Conservation (phyloP, 2,329 filamentous ascomycete genomes). For the Diaporthe nobilis region DNA sequence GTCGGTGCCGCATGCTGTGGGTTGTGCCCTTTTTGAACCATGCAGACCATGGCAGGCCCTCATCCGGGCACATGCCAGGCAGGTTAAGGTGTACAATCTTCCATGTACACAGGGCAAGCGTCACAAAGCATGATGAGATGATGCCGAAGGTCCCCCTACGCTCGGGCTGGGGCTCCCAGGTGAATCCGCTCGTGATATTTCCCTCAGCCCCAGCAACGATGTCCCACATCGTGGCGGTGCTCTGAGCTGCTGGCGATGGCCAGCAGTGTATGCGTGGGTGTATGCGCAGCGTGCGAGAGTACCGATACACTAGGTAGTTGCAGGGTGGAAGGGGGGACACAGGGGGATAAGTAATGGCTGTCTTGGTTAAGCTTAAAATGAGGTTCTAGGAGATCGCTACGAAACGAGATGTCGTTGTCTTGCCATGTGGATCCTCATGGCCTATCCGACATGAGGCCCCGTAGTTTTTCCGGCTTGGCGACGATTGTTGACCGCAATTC, state of each 20-base stretch:
- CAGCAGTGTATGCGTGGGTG: neutral
- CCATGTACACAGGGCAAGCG: constrained; percentile 36
- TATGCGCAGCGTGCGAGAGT: neutral
- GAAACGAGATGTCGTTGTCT: constrained; percentile 22
- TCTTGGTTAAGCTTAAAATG: constrained; percentile 27
- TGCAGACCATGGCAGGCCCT: constrained; percentile 23
- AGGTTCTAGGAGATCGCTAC: constrained; percentile 2
- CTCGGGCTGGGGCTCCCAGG: constrained; percentile 28
- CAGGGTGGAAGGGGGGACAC: neutral
- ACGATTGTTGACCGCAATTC: constrained; percentile 23
- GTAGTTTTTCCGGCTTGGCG: constrained; percentile 33
- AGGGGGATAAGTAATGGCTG: no score
- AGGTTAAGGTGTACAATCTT: constrained; percentile 38
- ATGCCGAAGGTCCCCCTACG: constrained; percentile 34
- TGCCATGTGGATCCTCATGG: neutral
- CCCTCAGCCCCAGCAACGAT: constrained; percentile 34
- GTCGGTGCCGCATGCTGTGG: constrained; percentile 27
- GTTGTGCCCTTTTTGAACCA: constrained; percentile 32
- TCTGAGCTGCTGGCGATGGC: neutral
- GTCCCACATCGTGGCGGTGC: constrained; percentile 37
- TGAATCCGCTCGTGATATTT: constrained; percentile 24
- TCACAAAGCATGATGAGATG: constrained; percentile 35
- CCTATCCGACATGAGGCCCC: constrained; percentile 34
- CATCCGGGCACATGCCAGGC: constrained; percentile 34
- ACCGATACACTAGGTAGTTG: neutral